phyloP scores from a whole-genome alignment of 2,329 filamentous ascomycete species.

The Botrytis hyacinthi region DNA sequence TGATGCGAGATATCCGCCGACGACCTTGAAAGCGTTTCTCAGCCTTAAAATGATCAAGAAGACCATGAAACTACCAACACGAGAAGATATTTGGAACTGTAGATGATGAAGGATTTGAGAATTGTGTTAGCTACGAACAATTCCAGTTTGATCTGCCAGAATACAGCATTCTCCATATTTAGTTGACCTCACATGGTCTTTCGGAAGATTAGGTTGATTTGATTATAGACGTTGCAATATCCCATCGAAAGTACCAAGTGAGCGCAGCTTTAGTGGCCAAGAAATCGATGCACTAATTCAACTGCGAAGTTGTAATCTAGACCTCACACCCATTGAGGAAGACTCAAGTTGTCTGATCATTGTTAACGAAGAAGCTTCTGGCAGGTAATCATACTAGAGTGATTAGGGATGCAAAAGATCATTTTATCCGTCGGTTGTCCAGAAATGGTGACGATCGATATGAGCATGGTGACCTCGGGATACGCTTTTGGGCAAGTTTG shows the following conservation, averaged over 20 bases:
- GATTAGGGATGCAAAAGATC: neutral
- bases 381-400: neutral
- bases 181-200: neutral
- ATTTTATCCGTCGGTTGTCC: neutral
- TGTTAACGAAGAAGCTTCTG: neutral
- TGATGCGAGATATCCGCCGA: neutral
- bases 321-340: neutral
- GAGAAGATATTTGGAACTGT: neutral
- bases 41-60: neutral
- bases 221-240: neutral
- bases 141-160: neutral
- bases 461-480: neutral
- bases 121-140: neutral
- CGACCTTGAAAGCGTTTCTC: neutral
- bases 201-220: neutral
- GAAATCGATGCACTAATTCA: too few relatives aligned
- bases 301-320: too few relatives aligned
- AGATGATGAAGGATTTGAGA: neutral
- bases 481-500: neutral
- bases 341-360: neutral
- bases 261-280: neutral
- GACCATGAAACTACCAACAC: too few relatives aligned
- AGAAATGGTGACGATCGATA: neutral
- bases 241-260: neutral
- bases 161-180: neutral